Percentiles rank a stretch among this genome's conserved stretches.
These are phyloP conservation scores for Halophytophthora polymorphica DNA, from an alignment of 352 stramenopile species.

Conservation along the genomic window DNA sequence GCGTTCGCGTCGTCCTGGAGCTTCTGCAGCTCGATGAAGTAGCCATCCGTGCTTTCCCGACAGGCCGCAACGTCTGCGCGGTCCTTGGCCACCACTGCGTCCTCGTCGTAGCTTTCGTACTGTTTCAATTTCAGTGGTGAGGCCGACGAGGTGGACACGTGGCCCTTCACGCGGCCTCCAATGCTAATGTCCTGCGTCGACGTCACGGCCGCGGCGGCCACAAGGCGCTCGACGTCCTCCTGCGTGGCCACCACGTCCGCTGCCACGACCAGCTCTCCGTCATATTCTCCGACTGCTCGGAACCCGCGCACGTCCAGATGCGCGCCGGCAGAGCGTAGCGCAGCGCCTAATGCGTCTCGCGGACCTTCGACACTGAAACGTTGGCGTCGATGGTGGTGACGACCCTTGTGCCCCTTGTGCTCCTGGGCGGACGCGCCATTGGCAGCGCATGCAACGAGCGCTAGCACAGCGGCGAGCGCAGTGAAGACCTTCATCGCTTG, in stretches of 20 bases:
- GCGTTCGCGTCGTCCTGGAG: constrained; percentile 1
- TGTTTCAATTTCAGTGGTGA: constrained; percentile 28
- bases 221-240: constrained; percentile 25
- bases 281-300: constrained; percentile 11
- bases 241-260: constrained; percentile 27
- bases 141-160: constrained; percentile 12
- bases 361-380: constrained; percentile 33
- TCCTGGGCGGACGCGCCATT: neutral
- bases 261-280: constrained; percentile 11
- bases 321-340: constrained; percentile 11
- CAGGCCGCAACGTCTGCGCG: constrained; percentile 42
- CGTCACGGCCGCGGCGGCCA: constrained; percentile 13
- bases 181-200: constrained; percentile 15
- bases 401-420: neutral
- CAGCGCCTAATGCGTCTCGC: constrained; percentile 27
- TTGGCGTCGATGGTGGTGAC: constrained; percentile 14
- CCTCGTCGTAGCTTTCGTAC: constrained; percentile 25
- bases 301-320: constrained; percentile 34
- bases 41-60: constrained; percentile 42
- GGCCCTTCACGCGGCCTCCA: constrained; percentile 18
- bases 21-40: constrained; percentile 30
- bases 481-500: too few species aligned
- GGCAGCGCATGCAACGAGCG: too few species aligned
- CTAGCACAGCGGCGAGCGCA: too few species aligned
- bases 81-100: constrained; percentile 33